These are phyloP conservation scores for Lablab purpureus DNA, from an alignment of 306 rosid genomes.

Conservation along the genomic window DNA sequence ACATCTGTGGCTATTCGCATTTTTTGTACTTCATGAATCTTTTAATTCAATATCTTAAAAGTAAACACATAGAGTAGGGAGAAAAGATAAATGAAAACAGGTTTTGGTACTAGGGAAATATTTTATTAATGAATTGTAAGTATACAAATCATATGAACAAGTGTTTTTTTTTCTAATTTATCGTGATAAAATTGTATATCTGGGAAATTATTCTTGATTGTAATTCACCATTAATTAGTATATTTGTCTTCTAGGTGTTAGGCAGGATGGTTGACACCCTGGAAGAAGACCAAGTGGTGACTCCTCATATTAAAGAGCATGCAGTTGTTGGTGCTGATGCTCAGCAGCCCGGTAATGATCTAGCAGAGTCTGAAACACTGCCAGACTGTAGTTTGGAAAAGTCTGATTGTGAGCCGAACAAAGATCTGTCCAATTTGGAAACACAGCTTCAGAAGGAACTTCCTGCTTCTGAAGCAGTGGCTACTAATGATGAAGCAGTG, in stretches of 20 bases:
- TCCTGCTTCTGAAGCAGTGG: conserved; percentile 41
- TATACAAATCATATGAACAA: too few species aligned
- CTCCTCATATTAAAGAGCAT: conserved; percentile 36
- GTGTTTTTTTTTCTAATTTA: conserved; percentile 11
- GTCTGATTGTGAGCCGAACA: conserved; percentile 31
- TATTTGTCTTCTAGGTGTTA: conserved; percentile 39
- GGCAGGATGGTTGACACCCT: conserved; percentile 54
- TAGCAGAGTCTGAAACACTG: conserved; percentile 31
- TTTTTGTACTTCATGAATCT: neutral
- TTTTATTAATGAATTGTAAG: too few species aligned
- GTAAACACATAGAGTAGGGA: neutral
- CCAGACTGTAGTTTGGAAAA: conserved; percentile 32
- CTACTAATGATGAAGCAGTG: conserved; percentile 41
- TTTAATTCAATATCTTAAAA: neutral
- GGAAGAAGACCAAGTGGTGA: conserved; percentile 55
- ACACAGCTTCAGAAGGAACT: conserved; percentile 18
- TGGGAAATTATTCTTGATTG: neutral
- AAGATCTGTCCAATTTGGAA: conserved; percentile 40
- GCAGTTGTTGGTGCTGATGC: conserved; percentile 35
- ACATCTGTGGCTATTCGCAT: too few species aligned
- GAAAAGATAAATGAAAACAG: neutral
- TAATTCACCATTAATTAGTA: neutral
- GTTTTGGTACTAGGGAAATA: too few species aligned
- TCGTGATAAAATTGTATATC: neutral
- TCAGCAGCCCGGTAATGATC: conserved; percentile 42